Evolutionary conservation across 768 basidiomycete species (phyloP).

Genomic region (Tephrocybe sp.): DNA sequence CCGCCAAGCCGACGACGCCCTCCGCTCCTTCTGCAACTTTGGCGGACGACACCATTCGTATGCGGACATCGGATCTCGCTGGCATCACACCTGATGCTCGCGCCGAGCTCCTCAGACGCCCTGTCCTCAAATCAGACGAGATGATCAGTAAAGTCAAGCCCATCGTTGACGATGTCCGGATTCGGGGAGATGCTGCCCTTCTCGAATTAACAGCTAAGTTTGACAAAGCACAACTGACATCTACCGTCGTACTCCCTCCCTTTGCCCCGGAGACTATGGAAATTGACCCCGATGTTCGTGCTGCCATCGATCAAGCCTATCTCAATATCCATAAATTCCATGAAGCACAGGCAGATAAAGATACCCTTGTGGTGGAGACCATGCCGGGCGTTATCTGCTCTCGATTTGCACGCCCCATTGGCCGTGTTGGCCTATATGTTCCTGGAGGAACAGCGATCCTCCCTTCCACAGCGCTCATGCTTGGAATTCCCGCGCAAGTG

Average conservation of each 20-base stretch:
- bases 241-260: slow-evolving; percentile 76
- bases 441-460: slow-evolving; percentile 96
- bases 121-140: slow-evolving; percentile 81
- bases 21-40: slow-evolving; percentile 3
- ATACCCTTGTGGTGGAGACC: slow-evolving; percentile 82
- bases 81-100: slow-evolving; percentile 48
- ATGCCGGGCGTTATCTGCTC: slow-evolving; percentile 98
- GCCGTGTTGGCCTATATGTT: slow-evolving; percentile 93
- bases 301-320: slow-evolving; percentile 89
- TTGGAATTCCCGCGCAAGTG: slow-evolving; percentile 96
- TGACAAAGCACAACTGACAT: slow-evolving; percentile 73
- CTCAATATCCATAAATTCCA: slow-evolving; percentile 91
- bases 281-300: slow-evolving; percentile 60
- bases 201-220: slow-evolving; percentile 90
- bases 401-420: slow-evolving; percentile 92
- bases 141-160: slow-evolving; percentile 94
- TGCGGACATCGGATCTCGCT: slow-evolving; percentile 71
- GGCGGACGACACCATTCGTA: slow-evolving; percentile 55
- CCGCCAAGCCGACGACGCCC: slow-evolving; percentile 11
- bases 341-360: slow-evolving; percentile 74
- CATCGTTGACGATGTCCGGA: slow-evolving; percentile 85
- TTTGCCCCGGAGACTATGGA: slow-evolving; percentile 64
- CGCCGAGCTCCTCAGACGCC: slow-evolving; percentile 75
- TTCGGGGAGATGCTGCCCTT: slow-evolving; percentile 82
- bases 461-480: slow-evolving; percentile 96